Base-by-base conservation (phyloP, 2,329 filamentous ascomycete species). In the Sclerotinia spermophila region DNA sequence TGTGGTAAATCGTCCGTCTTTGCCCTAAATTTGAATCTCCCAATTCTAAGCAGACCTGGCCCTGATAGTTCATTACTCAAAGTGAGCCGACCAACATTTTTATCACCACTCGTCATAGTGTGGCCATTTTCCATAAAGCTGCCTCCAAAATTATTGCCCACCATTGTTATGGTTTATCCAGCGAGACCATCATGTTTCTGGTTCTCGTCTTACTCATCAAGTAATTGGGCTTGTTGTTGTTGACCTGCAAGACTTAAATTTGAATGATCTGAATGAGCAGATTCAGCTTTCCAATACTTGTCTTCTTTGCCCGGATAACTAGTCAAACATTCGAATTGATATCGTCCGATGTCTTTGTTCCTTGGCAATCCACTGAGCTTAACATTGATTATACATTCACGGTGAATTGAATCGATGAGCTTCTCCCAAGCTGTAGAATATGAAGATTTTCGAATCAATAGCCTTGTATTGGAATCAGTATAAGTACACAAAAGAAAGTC, bases 1-100 rank as follows among this genome's bases (percentile, higher is more conserved):
- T 79, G 78, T 38, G 78, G 79, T 62, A 80, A 67, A 72, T 80
- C 76, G 74, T 80, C 79, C 35, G 75, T 77, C 69, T 79, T 73
- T 17, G 76, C 79, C 70, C 79, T 74, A 55, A 80, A 71, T 68
- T 76, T 79, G n/a, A 79, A 71, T 68, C 65, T 76, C 45, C 78
- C 78, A 66, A 78, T 71, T 40, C 67, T 79, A 4, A 71, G 71
- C 24, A 77, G 71, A 60, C 75, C 74, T 3, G 67, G 60, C 45
- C 65, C 60, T 27, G 38, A 42, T 7, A 67, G 21, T n/a, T 44
- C 62, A 38, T 67, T 44, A 24, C 42, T 42, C 38, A n/a, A 7
- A 30, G 44, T 66, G 30, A 55, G 38, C 3, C 27, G 55, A 48
- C 48, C 65, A 11, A 35, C 15, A 1, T 15, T 24, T 17, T 24